Evolutionary conservation across 2,329 filamentous ascomycete genomes (phyloP).

Genomic region (Cladorrhinum sp.): DNA sequence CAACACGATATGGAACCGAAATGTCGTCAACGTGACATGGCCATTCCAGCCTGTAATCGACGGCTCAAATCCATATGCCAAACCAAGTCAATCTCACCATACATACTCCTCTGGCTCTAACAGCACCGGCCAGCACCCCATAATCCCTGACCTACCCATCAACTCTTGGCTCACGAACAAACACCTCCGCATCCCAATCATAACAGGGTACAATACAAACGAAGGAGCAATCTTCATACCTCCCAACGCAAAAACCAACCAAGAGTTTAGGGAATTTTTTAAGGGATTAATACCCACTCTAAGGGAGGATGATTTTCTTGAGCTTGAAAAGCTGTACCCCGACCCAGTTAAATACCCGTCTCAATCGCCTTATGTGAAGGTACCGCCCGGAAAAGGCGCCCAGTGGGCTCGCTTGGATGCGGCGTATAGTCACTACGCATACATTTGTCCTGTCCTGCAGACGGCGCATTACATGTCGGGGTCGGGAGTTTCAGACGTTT

Average conservation of each 20-base stretch:
- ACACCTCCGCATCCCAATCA: slow-evolving; percentile 57
- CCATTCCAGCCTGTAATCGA: slow-evolving; percentile 70
- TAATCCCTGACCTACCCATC: slow-evolving; percentile 58
- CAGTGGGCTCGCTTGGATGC: slow-evolving; percentile 59
- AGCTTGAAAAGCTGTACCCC: slow-evolving; percentile 60
- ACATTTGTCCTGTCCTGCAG: slow-evolving; percentile 62
- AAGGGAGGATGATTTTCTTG: slow-evolving; percentile 47
- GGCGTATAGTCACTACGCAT: slow-evolving; percentile 63
- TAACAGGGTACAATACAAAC: slow-evolving; percentile 69
- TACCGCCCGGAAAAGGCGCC: slow-evolving; percentile 41
- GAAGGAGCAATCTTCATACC: slow-evolving; percentile 67
- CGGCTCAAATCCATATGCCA: slow-evolving; percentile 34
- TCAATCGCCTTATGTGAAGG: slow-evolving; percentile 30
- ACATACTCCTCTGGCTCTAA: background rate
- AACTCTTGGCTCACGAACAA: slow-evolving; percentile 53
- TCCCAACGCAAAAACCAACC: slow-evolving; percentile 41
- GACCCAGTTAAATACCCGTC: slow-evolving; percentile 44
- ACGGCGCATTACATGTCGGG: slow-evolving; percentile 47
- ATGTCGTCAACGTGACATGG: slow-evolving; percentile 49
- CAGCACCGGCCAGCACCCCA: slow-evolving; percentile 29
- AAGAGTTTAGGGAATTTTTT: slow-evolving; percentile 61
- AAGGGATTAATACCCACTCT: slow-evolving; percentile 57
- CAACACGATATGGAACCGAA: slow-evolving; percentile 42
- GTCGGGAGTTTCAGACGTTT: slow-evolving; percentile 35
- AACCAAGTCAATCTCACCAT: slow-evolving; percentile 17